These are phyloP conservation scores for Hamiltosporidium magnivora DNA, from an alignment of 371 early-diverging fungal species.

Conservation along the genomic window DNA sequence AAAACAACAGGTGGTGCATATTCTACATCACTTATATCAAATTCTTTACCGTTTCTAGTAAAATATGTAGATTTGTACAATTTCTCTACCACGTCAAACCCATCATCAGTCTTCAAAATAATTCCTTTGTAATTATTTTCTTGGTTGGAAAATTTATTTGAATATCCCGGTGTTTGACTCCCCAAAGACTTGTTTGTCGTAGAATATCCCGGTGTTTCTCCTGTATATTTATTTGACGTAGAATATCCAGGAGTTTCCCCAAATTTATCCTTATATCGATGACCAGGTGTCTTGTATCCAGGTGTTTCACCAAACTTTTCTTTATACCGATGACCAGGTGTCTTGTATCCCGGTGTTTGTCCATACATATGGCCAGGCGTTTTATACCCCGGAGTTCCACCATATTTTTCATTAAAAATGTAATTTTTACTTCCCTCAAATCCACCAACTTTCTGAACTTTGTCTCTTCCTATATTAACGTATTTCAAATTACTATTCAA, in stretches of 20 bases:
- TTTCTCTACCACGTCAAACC: neutral
- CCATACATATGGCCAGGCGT: neutral
- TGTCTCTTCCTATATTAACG: constrained; percentile 20
- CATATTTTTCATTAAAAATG: neutral
- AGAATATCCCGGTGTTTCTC: constrained; percentile 2
- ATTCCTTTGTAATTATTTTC: constrained; percentile 6
- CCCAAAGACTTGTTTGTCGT: neutral
- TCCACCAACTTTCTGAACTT: neutral
- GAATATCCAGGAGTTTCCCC: constrained; percentile 17
- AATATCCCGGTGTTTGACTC: constrained; percentile 4
- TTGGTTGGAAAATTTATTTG: constrained; percentile 14
- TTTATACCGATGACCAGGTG: constrained; percentile 29
- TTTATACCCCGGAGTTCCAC: constrained; percentile 1
- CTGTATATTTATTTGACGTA: constrained; percentile 4
- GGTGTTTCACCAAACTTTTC: constrained; percentile 25
- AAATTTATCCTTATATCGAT: constrained; percentile 21
- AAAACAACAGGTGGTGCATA: constrained; percentile 21
- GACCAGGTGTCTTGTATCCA: constrained; percentile 15
- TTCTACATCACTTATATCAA: constrained; percentile 1
- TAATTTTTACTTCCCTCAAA: neutral
- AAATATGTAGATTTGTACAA: constrained; percentile 7
- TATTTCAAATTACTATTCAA: constrained; percentile 41
- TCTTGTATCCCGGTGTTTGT: constrained; percentile 28
- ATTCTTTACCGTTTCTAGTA: constrained; percentile 1
- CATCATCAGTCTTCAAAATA: constrained; percentile 8